Evolutionary conservation across 306 rosid species (phyloP), one percentile per base, ranked within the genome.

Genomic region (Neltuma alba): DNA sequence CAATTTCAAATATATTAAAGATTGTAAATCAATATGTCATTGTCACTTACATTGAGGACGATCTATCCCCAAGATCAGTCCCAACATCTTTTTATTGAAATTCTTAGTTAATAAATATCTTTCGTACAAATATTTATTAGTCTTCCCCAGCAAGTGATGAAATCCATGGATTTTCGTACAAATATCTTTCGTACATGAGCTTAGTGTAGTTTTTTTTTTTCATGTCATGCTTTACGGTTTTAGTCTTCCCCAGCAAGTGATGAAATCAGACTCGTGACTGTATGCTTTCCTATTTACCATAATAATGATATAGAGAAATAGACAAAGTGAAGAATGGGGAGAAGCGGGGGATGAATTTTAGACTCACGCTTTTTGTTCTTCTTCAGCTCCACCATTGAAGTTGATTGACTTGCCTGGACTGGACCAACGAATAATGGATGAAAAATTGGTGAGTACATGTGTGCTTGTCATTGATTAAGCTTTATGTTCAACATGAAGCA

Each of bases 331-430:
- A 20, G 18, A 48, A 18, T 45, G 16, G 9, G 16, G 18, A 18
- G 78, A 42, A 21, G 7, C 0, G n/a, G 76, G 36, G 64, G 21
- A 11, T 4, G 20, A 15, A 30, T 62, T 13, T 62, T 30, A 23
- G 36, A 47, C 58, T 83, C 36, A 77, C 33, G 25, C 64, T 47
- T 74, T 67, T 80, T n/a, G 34, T 79, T 84, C 63, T 33, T 81
- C 78, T 71, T 45, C 94, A 92, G 97, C 95, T 44, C 97, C 99
- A 76, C 91, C 97, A 38, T 79, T 94, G 88, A 94, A 88, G 79
- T 91, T 94, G 93, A 87, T 94, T 81, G 99, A 94, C 85, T 89
- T 94, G 79, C 99, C 99, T 54, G 99, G 99, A 82, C 76, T 94
- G 85, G 97, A 94, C 86, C 99, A 94, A 73, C 88, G 97, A 80